These are phyloP conservation scores for Apiotrichum laibachii DNA, from an alignment of 1,284 basidiomycete species.

Conservation along the genomic window DNA sequence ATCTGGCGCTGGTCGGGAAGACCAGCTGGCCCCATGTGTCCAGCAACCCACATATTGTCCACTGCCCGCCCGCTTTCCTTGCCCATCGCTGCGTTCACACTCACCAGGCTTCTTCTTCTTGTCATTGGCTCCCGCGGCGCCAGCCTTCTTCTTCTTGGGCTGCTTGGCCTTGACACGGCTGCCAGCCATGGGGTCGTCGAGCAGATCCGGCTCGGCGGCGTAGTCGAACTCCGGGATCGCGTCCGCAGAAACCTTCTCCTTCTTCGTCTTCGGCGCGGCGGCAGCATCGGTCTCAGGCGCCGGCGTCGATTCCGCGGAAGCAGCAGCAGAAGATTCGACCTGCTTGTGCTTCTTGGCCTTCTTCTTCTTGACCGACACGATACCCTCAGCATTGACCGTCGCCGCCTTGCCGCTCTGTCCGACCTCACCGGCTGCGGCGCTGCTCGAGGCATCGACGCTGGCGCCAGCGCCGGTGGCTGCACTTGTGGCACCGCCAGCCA, in stretches of 20 bases:
- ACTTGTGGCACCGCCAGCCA: background rate
- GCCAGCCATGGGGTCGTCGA: slow-evolving; percentile 57
- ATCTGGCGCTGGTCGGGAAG: too few species aligned
- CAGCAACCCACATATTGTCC: too few species aligned
- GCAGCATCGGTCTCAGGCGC: slow-evolving; percentile 12
- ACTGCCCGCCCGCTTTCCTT: too few species aligned
- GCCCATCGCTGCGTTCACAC: too few species aligned
- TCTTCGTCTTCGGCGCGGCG: slow-evolving; percentile 24
- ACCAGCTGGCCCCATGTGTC: too few species aligned
- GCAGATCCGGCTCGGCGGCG: slow-evolving; percentile 65
- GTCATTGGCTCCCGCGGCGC: slow-evolving; percentile 18
- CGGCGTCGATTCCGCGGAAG: background rate
- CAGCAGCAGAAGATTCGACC: background rate
- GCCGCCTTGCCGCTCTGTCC: slow-evolving; percentile 11
- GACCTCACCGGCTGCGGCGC: too few species aligned
- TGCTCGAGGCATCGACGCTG: background rate
- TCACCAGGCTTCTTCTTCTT: slow-evolving; percentile 7
- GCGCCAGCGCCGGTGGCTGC: background rate
- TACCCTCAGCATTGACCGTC: slow-evolving; percentile 22
- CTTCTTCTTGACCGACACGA: slow-evolving; percentile 40
- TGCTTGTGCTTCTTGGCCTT: slow-evolving; percentile 22
- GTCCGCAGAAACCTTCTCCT: slow-evolving; percentile 29
- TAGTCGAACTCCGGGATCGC: slow-evolving; percentile 69
- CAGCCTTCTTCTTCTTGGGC: slow-evolving; percentile 41
- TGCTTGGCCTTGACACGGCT: slow-evolving; percentile 3